Conservation (phyloP, 257 asterid species). For the Perilla frutescens region DNA sequence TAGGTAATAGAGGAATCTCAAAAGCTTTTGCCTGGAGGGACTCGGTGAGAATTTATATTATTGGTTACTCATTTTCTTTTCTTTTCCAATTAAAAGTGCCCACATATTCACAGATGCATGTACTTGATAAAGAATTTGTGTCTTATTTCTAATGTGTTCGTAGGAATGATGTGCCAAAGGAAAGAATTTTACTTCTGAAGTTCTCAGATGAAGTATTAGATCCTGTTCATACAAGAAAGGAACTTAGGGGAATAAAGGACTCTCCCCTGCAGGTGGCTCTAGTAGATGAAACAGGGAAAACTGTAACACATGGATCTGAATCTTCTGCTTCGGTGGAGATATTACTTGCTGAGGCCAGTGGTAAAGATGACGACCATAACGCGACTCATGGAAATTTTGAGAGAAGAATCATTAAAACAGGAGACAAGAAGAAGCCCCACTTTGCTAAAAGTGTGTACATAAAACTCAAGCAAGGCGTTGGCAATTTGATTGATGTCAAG, state of each 20-base stretch:
- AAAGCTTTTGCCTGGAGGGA: conserved; percentile 25
- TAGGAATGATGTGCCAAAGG: conserved; percentile 41
- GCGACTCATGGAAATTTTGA: conserved; percentile 44
- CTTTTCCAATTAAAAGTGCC: neutral
- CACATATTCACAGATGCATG: neutral
- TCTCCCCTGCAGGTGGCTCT: conserved; percentile 43
- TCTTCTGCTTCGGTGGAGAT: conserved; percentile 55
- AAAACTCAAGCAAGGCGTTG: conserved; percentile 45
- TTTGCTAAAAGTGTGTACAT: conserved; percentile 38
- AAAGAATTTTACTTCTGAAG: conserved; percentile 47
- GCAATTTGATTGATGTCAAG: conserved; percentile 37
- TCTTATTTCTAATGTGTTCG: conserved; percentile 1
- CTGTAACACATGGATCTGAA: conserved; percentile 42
- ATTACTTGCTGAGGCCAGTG: conserved; percentile 44
- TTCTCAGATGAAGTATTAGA: conserved; percentile 44
- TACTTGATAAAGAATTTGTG: neutral
- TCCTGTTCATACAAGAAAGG: conserved; percentile 47
- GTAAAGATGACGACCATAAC: conserved; percentile 34
- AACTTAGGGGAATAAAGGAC: conserved; percentile 44
- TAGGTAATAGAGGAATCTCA: conserved; percentile 58
- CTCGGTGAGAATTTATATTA: conserved; percentile 41
- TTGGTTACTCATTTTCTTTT: neutral
- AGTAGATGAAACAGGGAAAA: conserved; percentile 35
- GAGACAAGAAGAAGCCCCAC: conserved; percentile 51
- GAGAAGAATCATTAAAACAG: conserved; percentile 39